phyloP scores from a whole-genome alignment of 345 rosid genomes.

The Euphorbia peplus region DNA sequence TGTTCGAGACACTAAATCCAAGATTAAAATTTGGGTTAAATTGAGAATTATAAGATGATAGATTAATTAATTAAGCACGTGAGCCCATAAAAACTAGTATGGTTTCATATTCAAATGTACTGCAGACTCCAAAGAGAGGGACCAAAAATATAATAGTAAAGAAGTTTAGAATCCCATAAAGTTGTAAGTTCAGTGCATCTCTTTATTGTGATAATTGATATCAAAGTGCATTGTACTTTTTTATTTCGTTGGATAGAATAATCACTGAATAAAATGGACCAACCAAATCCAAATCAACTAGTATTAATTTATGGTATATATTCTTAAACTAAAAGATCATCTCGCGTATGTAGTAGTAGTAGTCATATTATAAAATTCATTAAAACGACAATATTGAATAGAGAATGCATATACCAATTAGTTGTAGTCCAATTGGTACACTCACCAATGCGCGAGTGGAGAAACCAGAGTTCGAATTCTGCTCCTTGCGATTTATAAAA shows the following conservation, averaged over 20 bases:
- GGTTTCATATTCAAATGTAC: neutral
- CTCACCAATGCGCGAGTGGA: too few species aligned
- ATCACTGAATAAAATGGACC: neutral
- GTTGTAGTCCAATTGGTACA: too few species aligned
- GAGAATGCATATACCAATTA: too few species aligned
- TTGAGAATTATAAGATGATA: neutral
- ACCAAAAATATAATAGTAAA: neutral
- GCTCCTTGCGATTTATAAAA: too few species aligned
- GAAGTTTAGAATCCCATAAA: conserved; percentile 17
- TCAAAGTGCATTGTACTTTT: conserved; percentile 12
- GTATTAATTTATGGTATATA: neutral
- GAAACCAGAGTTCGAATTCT: too few species aligned
- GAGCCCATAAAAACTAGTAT: conserved; percentile 1
- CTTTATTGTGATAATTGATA: neutral
- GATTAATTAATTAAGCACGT: neutral
- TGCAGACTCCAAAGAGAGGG: neutral
- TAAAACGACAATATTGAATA: too few species aligned
- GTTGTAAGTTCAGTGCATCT: conserved; percentile 15
- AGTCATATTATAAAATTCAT: too few species aligned
- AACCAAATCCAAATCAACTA: neutral
- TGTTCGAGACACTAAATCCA: too few species aligned
- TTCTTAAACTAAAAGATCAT: too few species aligned
- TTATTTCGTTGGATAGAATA: neutral
- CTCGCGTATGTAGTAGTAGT: too few species aligned
- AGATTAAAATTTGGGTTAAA: too few species aligned